phyloP scores from a whole-genome alignment of 768 basidiomycete genomes.

The Lactifluus volemus region DNA sequence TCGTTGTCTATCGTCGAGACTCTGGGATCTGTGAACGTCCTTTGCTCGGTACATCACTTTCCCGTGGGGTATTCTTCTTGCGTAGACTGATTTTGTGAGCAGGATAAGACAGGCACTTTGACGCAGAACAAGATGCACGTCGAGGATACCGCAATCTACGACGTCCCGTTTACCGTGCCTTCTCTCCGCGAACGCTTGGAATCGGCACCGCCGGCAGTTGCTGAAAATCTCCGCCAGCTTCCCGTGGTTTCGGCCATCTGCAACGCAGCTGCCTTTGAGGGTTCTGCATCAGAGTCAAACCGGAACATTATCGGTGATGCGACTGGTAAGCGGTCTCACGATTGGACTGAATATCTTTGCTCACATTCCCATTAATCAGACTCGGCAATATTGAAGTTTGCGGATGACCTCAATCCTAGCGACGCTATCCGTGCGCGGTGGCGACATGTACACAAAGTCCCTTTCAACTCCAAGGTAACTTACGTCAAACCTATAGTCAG shows the following conservation, averaged over 20 bases:
- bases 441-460: slow-evolving; percentile 25
- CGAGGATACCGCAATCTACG: slow-evolving; percentile 36
- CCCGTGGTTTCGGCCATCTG: slow-evolving; percentile 40
- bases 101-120: slow-evolving; percentile 54
- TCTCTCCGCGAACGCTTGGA: slow-evolving; percentile 1
- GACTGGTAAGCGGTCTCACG: slow-evolving; percentile 31
- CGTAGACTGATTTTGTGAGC: neutral
- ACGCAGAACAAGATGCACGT: slow-evolving; percentile 55
- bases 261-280: slow-evolving; percentile 41
- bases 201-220: neutral
- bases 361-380: slow-evolving; percentile 26
- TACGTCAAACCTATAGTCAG: neutral
- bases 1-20: slow-evolving; percentile 60
- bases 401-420: slow-evolving; percentile 25
- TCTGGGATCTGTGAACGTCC: slow-evolving; percentile 50
- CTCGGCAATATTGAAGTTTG: slow-evolving; percentile 46
- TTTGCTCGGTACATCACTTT: slow-evolving; percentile 27
- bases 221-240: slow-evolving; percentile 22
- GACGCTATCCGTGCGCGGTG: slow-evolving; percentile 9
- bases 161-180: slow-evolving; percentile 22
- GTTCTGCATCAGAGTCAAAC: slow-evolving; percentile 23
- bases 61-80: neutral
- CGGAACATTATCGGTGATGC: slow-evolving; percentile 43
- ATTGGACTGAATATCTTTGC: neutral
- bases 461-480: slow-evolving; percentile 34